Evolutionary conservation across 2,329 filamentous ascomycete species (phyloP).

Genomic region (Chrysoporthe austroafricana): DNA sequence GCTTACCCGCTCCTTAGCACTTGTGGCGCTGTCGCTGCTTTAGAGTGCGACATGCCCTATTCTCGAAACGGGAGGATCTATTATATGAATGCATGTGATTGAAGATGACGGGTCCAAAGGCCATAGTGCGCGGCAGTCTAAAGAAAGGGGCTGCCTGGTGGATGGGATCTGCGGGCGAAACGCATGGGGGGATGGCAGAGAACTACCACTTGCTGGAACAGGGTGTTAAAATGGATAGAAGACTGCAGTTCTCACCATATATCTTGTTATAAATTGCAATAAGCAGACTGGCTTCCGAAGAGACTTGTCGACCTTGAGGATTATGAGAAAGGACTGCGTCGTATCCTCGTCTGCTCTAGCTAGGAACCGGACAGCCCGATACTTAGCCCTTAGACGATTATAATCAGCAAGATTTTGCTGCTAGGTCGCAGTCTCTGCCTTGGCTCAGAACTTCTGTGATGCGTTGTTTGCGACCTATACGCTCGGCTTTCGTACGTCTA

Average conservation of each 20-base stretch:
- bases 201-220: constrained; percentile 3
- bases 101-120: no score
- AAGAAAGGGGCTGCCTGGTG: no score
- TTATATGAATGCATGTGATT: no score
- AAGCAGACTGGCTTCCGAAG: constrained; percentile 28
- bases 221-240: constrained; percentile 11
- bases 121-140: no score
- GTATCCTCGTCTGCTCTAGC: constrained; percentile 7
- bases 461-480: constrained; percentile 25
- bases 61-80: no score
- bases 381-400: constrained; percentile 26
- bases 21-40: no score
- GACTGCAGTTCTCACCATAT: constrained; percentile 3
- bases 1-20: no score
- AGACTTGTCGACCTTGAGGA: constrained; percentile 32
- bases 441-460: constrained; percentile 28
- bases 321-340: not conserved
- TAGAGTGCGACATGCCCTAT: no score
- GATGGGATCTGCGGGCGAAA: no score
- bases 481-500: constrained; percentile 19
- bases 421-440: constrained; percentile 4
- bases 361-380: constrained; percentile 9
- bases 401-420: not conserved
- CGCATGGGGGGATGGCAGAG: no score
- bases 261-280: not conserved